These are phyloP conservation scores for Sphagnum fallax DNA, from an alignment of 228 moss, liverwort and hornwort species.

Conservation along the genomic window DNA sequence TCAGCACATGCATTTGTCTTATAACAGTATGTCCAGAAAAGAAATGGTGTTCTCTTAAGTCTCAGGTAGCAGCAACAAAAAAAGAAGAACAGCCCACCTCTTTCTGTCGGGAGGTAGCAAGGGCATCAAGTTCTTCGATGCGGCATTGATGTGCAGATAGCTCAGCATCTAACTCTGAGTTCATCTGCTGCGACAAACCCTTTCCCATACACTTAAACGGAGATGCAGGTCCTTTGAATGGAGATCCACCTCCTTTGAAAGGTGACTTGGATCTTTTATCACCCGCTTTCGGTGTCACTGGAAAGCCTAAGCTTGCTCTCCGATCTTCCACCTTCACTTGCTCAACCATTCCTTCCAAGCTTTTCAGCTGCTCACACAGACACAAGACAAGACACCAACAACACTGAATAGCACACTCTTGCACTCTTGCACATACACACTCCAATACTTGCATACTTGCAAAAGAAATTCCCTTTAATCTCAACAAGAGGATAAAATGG, in stretches of 20 bases:
- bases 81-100: slow-evolving; percentile 21
- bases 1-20: no score
- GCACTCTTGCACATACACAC: no score
- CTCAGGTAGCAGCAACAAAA: no score
- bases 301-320: neutral
- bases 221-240: slow-evolving; percentile 48
- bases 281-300: neutral
- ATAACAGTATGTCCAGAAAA: no score
- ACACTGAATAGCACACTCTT: no score
- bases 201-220: slow-evolving; percentile 71
- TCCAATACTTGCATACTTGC: no score
- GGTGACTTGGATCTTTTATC: neutral
- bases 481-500: no score
- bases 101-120: slow-evolving; percentile 57
- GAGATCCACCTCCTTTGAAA: neutral
- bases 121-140: slow-evolving; percentile 54
- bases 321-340: slow-evolving; percentile 2
- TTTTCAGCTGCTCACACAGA: slow-evolving; percentile 18
- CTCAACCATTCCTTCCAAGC: slow-evolving; percentile 21
- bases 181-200: slow-evolving; percentile 51
- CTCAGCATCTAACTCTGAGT: slow-evolving; percentile 59
- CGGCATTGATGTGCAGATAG: slow-evolving; percentile 34
- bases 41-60: no score
- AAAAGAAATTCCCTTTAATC: no score
- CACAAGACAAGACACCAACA: no score